Percentiles rank a stretch among this genome's conserved stretches.
Evolutionary conservation across 2,329 filamentous ascomycete genomes (phyloP).

Genomic region (Cercospora sojina): DNA sequence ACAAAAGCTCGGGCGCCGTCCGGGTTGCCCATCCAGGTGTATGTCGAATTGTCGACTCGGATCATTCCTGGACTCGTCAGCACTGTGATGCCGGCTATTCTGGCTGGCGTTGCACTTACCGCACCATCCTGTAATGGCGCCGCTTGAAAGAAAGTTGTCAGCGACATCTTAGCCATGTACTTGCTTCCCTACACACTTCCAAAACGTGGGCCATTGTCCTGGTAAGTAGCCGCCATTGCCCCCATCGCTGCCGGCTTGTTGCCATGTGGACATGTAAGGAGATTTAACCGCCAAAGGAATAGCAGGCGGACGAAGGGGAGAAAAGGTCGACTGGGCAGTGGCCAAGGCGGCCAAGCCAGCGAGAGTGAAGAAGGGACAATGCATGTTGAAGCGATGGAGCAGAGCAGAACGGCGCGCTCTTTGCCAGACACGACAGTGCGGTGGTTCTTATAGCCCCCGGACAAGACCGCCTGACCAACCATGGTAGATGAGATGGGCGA

Average conservation of each 20-base stretch:
- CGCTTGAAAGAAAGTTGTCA: constrained; percentile 30
- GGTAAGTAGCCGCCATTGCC: constrained; percentile 65
- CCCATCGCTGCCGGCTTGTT: constrained; percentile 58
- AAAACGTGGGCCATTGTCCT: constrained; percentile 59
- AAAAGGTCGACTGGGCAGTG: constrained; percentile 49
- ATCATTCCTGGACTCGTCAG: constrained; percentile 51
- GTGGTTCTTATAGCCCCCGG: background rate
- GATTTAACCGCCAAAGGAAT: constrained; percentile 72
- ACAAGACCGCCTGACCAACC: background rate
- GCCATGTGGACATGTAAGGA: constrained; percentile 71
- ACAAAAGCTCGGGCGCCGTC: constrained; percentile 47
- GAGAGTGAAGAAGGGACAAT: constrained; percentile 17
- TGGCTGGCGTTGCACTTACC: constrained; percentile 34
- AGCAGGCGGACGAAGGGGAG: constrained; percentile 63
- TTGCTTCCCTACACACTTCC: constrained; percentile 34
- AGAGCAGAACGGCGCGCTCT: background rate
- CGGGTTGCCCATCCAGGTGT: constrained; percentile 43
- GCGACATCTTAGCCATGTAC: background rate
- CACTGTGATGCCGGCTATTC: background rate
- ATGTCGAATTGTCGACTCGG: constrained; percentile 62
- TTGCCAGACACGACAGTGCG: background rate
- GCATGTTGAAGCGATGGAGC: constrained; percentile 13
- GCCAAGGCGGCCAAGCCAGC: constrained; percentile 20
- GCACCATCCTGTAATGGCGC: constrained; percentile 61
- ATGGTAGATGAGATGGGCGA: background rate